phyloP scores from a whole-genome alignment of 495 filamentous ascomycete genomes.

The Lasiosphaeris hirsuta region DNA sequence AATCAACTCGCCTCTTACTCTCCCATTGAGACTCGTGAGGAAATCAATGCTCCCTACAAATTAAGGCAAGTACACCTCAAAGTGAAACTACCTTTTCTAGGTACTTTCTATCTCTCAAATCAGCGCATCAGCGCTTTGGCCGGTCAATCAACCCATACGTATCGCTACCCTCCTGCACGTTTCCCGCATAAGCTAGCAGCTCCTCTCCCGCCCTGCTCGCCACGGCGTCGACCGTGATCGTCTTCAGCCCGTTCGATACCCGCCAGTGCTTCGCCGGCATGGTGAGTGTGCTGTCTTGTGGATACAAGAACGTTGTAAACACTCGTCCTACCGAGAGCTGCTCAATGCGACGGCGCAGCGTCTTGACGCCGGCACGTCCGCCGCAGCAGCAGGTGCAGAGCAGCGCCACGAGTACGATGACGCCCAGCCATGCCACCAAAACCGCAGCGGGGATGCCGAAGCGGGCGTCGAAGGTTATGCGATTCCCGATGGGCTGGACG shows the following conservation, averaged over 20 bases:
- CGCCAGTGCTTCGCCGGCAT: conserved; percentile 7
- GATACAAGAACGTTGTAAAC: conserved; percentile 6
- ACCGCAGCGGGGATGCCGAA: conserved; percentile 3
- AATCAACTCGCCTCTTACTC: too few species aligned
- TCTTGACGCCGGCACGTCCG: not conserved
- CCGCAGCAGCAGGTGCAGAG: not conserved
- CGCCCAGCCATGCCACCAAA: not conserved
- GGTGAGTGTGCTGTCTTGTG: conserved; percentile 1
- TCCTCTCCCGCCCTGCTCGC: not conserved
- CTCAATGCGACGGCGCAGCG: conserved; percentile 3
- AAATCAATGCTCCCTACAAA: too few species aligned
- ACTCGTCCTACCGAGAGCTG: conserved; percentile 6
- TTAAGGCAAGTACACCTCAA: too few species aligned
- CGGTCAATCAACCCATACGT: not conserved
- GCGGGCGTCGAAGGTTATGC: conserved; percentile 2
- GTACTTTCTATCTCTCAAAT: too few species aligned
- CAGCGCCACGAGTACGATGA: conserved; percentile 1
- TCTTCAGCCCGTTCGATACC: conserved; percentile 1
- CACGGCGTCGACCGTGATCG: not conserved
- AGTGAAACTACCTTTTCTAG: too few species aligned
- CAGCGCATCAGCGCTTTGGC: not conserved
- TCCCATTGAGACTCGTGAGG: too few species aligned
- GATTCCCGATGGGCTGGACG: not conserved
- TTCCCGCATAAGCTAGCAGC: not conserved
- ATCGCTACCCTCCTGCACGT: not conserved